Conservation (phyloP, 345 rosid species). For the Limnanthes douglasii region DNA sequence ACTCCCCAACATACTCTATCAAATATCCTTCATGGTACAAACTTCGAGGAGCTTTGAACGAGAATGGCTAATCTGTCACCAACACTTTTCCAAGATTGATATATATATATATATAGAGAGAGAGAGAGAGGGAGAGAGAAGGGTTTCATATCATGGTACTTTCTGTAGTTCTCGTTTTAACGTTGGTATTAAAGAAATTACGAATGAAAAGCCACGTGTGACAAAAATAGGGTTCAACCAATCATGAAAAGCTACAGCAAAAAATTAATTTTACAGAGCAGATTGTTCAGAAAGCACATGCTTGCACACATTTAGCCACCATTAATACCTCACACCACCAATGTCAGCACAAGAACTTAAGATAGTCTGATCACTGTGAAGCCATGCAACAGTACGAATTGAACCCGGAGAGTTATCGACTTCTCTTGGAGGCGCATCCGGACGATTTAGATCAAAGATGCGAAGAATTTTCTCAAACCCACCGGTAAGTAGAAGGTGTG, state of each 20-base stretch:
- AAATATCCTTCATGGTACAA: too few relatives aligned
- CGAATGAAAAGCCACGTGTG: neutral
- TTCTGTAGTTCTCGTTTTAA: too few relatives aligned
- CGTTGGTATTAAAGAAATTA: too few relatives aligned
- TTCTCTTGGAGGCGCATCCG: slow-evolving; percentile 84
- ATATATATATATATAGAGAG: too few relatives aligned
- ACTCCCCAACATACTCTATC: too few relatives aligned
- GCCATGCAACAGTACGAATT: slow-evolving; percentile 83
- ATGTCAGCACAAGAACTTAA: slow-evolving; percentile 81
- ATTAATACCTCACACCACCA: slow-evolving; percentile 70
- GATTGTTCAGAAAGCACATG: neutral
- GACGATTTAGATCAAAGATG: slow-evolving; percentile 71
- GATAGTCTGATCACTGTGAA: slow-evolving; percentile 92
- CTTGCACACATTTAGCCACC: neutral
- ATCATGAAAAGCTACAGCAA: too few relatives aligned
- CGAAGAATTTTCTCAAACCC: slow-evolving; percentile 88
- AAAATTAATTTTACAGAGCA: too few relatives aligned
- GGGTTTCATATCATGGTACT: too few relatives aligned
- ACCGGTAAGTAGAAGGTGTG: slow-evolving; percentile 80
- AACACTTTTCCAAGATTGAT: too few relatives aligned
- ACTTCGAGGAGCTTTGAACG: too few relatives aligned
- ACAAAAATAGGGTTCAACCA: neutral
- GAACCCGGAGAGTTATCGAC: slow-evolving; percentile 82
- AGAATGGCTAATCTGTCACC: too few relatives aligned
- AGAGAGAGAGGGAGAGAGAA: too few relatives aligned